Evolutionary conservation across 208 protist genomes (phyloP), one percentile per base, ranked within the genome.

Genomic region (Wallacemonas sp.): DNA sequence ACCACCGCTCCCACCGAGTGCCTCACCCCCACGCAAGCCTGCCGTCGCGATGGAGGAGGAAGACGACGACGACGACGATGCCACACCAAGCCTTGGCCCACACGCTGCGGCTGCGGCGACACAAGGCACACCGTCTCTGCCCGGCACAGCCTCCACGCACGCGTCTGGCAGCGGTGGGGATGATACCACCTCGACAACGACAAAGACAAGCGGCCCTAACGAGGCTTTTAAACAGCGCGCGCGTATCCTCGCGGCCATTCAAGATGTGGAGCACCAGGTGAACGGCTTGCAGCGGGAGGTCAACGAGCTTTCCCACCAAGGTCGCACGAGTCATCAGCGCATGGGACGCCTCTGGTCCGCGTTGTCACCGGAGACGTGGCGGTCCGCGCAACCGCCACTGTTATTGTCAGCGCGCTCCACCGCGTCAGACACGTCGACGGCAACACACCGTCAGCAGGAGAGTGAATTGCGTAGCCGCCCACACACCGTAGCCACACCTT

Each of bases 211-310:
- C n/a, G 31, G 46, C 0, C 24, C 62, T 11, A 26, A 17, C 24
- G 80, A 79, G 19, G 77, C 67, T 12, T 65, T 46, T 5, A 68
- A 53, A 6, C 75, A 85, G 65, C 68, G 83, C 34, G 76, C 78
- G 38, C 54, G 56, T 8, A 86, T 86, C 26, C 47, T 86, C 24
- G 62, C n/a, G 34, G 66, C 71, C 30, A 69, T 89, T 12, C 69
- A 68, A 8, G 83, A 89, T 47, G 58, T 89, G 1, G 79, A 89
- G 49, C 70, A 73, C 33, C 79, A 82, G 53, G 36, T 89, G 9
- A 79, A 86, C 27, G 34, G 1, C 3, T 17, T 84, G 46, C 83
- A 89, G 55, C 79, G 77, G 12, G 55, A 79, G 21, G 61, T 89
- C 12, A 75, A 84, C 66, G 70, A 68, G 41, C 59, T 79, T 14